Conservation (phyloP, 805 yeast genomes). For the Ogataea dorogensis region DNA sequence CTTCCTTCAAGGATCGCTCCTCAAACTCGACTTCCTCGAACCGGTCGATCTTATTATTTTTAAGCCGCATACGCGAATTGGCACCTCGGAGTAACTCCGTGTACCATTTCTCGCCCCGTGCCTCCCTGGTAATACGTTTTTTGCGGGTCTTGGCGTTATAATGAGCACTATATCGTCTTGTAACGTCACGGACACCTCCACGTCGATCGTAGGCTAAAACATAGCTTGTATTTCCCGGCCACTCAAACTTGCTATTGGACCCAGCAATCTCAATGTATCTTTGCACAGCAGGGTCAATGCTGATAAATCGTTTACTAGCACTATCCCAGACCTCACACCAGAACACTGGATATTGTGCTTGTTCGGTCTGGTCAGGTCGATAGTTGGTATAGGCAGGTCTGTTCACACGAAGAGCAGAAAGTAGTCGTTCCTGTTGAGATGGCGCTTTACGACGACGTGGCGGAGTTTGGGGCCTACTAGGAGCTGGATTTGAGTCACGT, state of each 20-base stretch:
- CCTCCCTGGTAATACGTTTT: constrained; percentile 64
- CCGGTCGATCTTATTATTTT: constrained; percentile 39
- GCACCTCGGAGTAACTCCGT: constrained; percentile 40
- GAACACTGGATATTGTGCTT: constrained; percentile 58
- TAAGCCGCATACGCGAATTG: constrained; percentile 25
- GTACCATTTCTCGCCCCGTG: constrained; percentile 63
- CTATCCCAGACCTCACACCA: constrained; percentile 96
- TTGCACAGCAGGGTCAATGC: constrained; percentile 76
- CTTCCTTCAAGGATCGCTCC: constrained; percentile 67
- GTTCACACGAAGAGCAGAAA: constrained; percentile 29
- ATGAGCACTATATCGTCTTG: constrained; percentile 71
- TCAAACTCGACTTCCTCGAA: constrained; percentile 61
- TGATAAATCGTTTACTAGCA: constrained; percentile 69
- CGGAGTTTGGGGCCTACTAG: constrained; percentile 3
- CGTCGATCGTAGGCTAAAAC: constrained; percentile 71
- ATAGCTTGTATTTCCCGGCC: constrained; percentile 67
- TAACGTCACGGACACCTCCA: constrained; percentile 74
- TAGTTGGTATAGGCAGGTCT: constrained; percentile 21
- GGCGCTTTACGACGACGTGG: constrained; percentile 15
- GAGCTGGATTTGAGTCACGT: constrained; percentile 11
- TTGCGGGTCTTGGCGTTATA: constrained; percentile 75
- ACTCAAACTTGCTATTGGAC: constrained; percentile 50
- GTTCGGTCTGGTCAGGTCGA: constrained; percentile 8
- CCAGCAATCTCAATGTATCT: constrained; percentile 61
- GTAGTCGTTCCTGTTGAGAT: constrained; percentile 29